Percentiles rank a stretch among this genome's conserved stretches.
Conservation (phyloP, 2,329 filamentous ascomycete species). For the Ophidiomyces ophidiicola region DNA sequence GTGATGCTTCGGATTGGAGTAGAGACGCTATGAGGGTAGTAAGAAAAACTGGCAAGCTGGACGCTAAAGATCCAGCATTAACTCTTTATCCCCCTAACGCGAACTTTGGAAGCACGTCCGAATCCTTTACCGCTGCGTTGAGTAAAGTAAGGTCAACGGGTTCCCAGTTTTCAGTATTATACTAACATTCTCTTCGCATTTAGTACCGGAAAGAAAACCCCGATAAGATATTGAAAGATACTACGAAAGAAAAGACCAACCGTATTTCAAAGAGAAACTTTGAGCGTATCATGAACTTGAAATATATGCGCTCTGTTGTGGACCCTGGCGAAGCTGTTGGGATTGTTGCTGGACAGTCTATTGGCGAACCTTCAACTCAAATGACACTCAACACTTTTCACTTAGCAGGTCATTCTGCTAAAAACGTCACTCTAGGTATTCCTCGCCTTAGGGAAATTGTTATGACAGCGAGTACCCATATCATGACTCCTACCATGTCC, state of each 20-base stretch:
- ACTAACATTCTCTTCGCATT: constrained; percentile 6
- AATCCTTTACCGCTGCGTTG: constrained; percentile 64
- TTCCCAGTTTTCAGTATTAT: neutral
- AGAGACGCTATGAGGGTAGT: constrained; percentile 65
- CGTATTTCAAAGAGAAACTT: constrained; percentile 58
- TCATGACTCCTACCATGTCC: constrained; percentile 69
- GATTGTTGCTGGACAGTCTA: constrained; percentile 89
- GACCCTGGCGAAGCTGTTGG: constrained; percentile 95
- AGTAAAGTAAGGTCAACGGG: constrained; percentile 38
- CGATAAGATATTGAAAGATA: constrained; percentile 47
- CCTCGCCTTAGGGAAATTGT: constrained; percentile 92
- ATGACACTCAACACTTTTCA: constrained; percentile 99
- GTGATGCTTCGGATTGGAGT: constrained; percentile 51
- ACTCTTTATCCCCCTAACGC: constrained; percentile 62
- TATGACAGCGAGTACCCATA: constrained; percentile 86
- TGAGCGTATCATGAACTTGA: constrained; percentile 73
- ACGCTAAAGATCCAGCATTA: constrained; percentile 62
- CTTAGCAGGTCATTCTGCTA: constrained; percentile 93
- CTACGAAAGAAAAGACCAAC: constrained; percentile 40
- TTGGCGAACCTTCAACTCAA: constrained; percentile 94
- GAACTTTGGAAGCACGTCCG: constrained; percentile 69
- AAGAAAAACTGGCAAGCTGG: constrained; percentile 56
- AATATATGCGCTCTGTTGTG: constrained; percentile 82
- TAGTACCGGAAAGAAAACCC: constrained; percentile 68
- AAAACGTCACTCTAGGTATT: constrained; percentile 98